Conservation (phyloP, 2,329 filamentous ascomycete genomes). For the Lasiodiplodia theobromae region DNA sequence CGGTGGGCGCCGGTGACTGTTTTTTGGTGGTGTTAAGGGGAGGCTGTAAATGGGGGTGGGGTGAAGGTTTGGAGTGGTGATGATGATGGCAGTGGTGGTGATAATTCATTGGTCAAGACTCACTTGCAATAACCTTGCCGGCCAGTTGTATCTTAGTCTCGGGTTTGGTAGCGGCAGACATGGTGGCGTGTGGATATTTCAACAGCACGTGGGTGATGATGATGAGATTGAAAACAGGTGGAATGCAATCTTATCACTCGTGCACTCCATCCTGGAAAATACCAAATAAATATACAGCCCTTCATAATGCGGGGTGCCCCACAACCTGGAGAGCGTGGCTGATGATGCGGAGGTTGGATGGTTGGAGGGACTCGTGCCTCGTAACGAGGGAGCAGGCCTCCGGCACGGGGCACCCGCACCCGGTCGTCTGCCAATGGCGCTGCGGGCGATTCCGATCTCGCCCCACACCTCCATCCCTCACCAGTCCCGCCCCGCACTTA, state of each 20-base stretch:
- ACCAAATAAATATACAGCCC: background rate
- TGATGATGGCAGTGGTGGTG: background rate
- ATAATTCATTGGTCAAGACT: background rate
- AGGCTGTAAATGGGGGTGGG: conserved; percentile 31
- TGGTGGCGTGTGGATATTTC: background rate
- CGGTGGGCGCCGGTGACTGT: conserved; percentile 41
- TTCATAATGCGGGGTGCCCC: background rate
- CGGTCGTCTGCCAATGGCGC: background rate
- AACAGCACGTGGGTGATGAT: background rate
- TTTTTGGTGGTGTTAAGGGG: conserved; percentile 31
- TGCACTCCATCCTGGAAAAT: background rate
- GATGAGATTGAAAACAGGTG: background rate
- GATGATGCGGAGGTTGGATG: background rate
- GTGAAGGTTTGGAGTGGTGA: conserved; percentile 2
- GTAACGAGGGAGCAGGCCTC: background rate
- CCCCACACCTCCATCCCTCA: conserved; percentile 3
- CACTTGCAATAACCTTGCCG: conserved; percentile 36
- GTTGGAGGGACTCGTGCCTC: background rate
- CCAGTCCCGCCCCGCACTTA: background rate
- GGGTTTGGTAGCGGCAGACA: conserved; percentile 21
- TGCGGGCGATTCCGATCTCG: background rate
- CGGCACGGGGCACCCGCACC: background rate
- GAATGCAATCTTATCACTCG: background rate
- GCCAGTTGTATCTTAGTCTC: conserved; percentile 39
- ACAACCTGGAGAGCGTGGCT: background rate